phyloP scores from a whole-genome alignment of 768 basidiomycete species.

The Boletus rubroflammeus region DNA sequence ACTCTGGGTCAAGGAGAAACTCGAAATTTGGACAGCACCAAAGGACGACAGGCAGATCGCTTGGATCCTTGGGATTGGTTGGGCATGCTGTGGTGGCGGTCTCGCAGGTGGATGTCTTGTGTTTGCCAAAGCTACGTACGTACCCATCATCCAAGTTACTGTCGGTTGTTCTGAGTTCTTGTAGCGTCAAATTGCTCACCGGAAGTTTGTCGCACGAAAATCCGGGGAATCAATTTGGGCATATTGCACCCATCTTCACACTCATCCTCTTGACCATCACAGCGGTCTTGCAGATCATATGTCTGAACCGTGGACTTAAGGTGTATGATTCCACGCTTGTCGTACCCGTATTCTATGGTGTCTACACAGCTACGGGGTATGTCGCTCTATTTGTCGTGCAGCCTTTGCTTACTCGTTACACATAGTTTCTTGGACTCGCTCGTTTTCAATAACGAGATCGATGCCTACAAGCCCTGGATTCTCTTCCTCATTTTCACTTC shows the following conservation, averaged over 20 bases:
- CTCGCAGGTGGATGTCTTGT: constrained; percentile 88
- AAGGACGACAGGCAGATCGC: constrained; percentile 83
- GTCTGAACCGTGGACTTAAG: constrained; percentile 84
- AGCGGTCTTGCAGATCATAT: constrained; percentile 87
- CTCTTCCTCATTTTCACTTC: constrained; percentile 86
- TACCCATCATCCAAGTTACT: neutral
- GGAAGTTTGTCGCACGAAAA: constrained; percentile 76
- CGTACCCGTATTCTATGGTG: constrained; percentile 92
- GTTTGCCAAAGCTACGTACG: constrained; percentile 55
- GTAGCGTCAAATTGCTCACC: constrained; percentile 75
- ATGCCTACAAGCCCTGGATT: constrained; percentile 84
- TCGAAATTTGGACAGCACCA: constrained; percentile 73
- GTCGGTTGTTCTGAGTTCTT: constrained; percentile 6
- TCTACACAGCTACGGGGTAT: constrained; percentile 81
- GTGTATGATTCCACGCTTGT: constrained; percentile 90
- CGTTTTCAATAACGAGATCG: constrained; percentile 81
- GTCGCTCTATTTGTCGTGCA: constrained; percentile 16
- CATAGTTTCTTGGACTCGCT: constrained; percentile 59
- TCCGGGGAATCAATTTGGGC: constrained; percentile 83
- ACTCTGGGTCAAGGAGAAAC: constrained; percentile 51
- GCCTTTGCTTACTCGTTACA: constrained; percentile 5
- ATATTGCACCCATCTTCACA: constrained; percentile 75
- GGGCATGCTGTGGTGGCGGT: constrained; percentile 91
- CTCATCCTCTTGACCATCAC: constrained; percentile 59
- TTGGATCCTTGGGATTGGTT: constrained; percentile 90